Evolutionary conservation across 169 alveolate species (phyloP), one percentile per base, ranked within the genome.

Genomic region (Plasmodium gaboni): DNA sequence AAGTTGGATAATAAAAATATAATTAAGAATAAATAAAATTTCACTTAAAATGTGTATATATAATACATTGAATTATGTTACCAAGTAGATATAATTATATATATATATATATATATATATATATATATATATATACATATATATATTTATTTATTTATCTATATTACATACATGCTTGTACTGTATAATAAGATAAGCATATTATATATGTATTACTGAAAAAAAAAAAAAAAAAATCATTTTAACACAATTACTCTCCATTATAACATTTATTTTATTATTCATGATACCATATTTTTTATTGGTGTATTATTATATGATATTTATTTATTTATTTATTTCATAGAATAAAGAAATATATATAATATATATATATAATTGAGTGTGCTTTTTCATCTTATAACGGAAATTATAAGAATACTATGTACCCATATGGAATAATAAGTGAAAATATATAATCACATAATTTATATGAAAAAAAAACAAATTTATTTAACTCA

Each of bases 381-480:
- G 90, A 80, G 71, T 80, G 90, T 48, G 83, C 57, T 59, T 53
- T 13, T 53, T 22, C 74, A 55, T 70, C 46, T 80, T 67, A 76
- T 46, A 68, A 70, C 50, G 38, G 73, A 48, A 48, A 60, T 59
- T 51, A 70, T 55, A 53, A 68, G 15, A 42, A 48, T 71, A 71
- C 72, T 19, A 10, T 67, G 32, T 67, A 59, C 55, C 38, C 12
- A 60, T 55, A 57, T 42, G 90, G 64, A 70, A 53, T 80, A 68
- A 55, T 60, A 51, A 32, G 24, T 57, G 87, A 46, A 4, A 55
- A 57, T 73, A 28, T 17, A 57, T 59, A 59, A 15, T 38, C 63
- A 28, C 42, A 73, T 42, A 73, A 57, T 22, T 57, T 48, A 15
- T 60, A 59, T 46, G 50, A 59, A 19, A 60, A 61, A n/a, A 26